Evolutionary conservation across 1,284 basidiomycete genomes (phyloP), one percentile per base, ranked within the genome.

Genomic region (Bondarzewia mesenterica): DNA sequence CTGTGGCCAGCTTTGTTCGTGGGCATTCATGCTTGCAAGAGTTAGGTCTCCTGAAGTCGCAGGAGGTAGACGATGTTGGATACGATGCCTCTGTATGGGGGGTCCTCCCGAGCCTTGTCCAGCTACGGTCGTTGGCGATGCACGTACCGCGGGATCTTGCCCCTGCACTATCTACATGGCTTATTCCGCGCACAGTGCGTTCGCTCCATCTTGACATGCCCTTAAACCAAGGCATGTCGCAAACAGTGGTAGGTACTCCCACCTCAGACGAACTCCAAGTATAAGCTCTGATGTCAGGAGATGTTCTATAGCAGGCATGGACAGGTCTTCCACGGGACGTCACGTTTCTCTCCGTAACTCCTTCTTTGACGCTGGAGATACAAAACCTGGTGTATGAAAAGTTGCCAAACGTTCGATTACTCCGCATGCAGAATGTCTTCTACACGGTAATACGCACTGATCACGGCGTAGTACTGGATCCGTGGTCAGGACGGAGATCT

Each of bases 71-170:
- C 48, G 66, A 71, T 10, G 69, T 81, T 10, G 82, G 83, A 18
- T 85, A 82, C 54, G 79, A 83, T 53, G 80, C 82, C 1, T 72
- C 76, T 0, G 70, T 80, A 6, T 84, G 82, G 80, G 82, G 83
- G 12, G 75, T 85, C n/a, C 66, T 86, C 12, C 82, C 83, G 0
- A 71, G 71, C 4, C 60, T 86, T 25, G 63, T 64, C 10, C 67
- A 66, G 15, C 59, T 86, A 48, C 70, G 63, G 21, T 72, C 68
- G 42, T 58, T 86, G 45, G 71, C 68, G 35, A 81, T 85, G 46
- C 78, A 77, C 8, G 75, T 84, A 54, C 82, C 83, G 3, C 67
- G 69, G 54, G 82, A 85, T 59, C 63, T 85, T 27, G 73, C 80
- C 0, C 71, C 81, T 0, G 74, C 78, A 0, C 63, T 86, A 27